Evolutionary conservation across 192 early-diverging fungal species (phyloP).

Genomic region (Podila clonocystis): DNA sequence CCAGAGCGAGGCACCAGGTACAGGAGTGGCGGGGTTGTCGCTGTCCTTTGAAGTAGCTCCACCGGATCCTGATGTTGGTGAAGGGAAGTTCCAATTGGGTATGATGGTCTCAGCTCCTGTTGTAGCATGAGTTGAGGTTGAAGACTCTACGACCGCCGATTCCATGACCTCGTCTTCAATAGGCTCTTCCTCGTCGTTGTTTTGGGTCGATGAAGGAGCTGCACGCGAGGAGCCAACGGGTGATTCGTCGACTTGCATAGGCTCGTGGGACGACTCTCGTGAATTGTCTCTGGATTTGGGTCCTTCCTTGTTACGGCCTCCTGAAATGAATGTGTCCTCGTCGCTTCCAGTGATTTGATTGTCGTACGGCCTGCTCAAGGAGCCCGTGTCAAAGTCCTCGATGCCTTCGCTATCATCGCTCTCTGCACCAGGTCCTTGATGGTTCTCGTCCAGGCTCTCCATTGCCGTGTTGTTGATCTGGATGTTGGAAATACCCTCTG

Average conservation of each 20-base stretch:
- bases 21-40: constrained; percentile 5
- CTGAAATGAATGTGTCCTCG: constrained; percentile 11
- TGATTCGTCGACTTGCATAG: constrained; percentile 24
- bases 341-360: constrained; percentile 12
- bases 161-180: constrained; percentile 48
- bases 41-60: not conserved
- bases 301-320: constrained; percentile 7
- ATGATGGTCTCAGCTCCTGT: constrained; percentile 4
- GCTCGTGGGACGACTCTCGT: constrained; percentile 40
- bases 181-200: constrained; percentile 12
- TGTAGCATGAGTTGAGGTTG: constrained; percentile 13
- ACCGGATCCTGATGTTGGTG: not conserved
- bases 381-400: constrained; percentile 28
- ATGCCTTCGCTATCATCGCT: constrained; percentile 7
- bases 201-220: not conserved
- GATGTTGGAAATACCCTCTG: constrained; percentile 21
- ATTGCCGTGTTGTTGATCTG: constrained; percentile 12
- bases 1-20: constrained; percentile 60
- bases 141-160: not conserved
- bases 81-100: constrained; percentile 29
- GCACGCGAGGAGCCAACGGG: not conserved
- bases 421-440: not conserved
- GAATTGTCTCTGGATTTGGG: constrained; percentile 10
- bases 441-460: constrained; percentile 17
- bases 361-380: constrained; percentile 1